Evolutionary conservation across 129 eudicot genomes (phyloP), one percentile per base, ranked within the genome.

Genomic region (Escallonia herrerae): DNA sequence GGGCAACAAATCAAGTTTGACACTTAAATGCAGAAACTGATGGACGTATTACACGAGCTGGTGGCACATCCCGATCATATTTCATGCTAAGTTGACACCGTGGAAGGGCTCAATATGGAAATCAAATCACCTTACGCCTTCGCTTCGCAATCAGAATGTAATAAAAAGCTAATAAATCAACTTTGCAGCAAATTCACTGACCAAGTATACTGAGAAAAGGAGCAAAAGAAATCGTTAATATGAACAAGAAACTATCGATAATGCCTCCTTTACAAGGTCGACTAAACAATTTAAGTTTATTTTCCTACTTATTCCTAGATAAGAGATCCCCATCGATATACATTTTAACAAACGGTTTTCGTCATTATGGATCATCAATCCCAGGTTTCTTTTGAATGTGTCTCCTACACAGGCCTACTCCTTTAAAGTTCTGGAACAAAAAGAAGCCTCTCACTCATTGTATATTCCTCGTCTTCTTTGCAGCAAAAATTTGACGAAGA

Each of bases 401-500:
- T 47, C 66, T 64, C 55, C 59, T 70, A 44, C 68, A 65, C 12
- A 33, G 51, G 7, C 47, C 60, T 40, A 5, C 37, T 52, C 43
- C 43, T 50, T 65, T 40, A 46, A 45, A 45, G 22, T 65, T 39
- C 49, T 1, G 41, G 71, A 74, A 73, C 58, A 47, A 63, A 46
- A 49, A 9, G 51, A 54, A 43, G 49, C 43, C 51, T 48, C 58
- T 60, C 60, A 44, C 72, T 83, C 77, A 86, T 57, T 84, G 85
- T 8, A 84, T 79, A 83, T 76, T 85, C 69, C 83, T 80, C 63
- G 88, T 66, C 81, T 83, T 87, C 81, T 82, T 87, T 45, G 96
- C 93, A 63, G 96, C 91, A 81, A 91, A 91, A 68, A 91, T 90
- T 75, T 91, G 96, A 46, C 98, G 90, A 45, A 91, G 68, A 68